Evolutionary conservation across 1,284 basidiomycete genomes (phyloP).

Genomic region (Trichosporon coremiiforme): DNA sequence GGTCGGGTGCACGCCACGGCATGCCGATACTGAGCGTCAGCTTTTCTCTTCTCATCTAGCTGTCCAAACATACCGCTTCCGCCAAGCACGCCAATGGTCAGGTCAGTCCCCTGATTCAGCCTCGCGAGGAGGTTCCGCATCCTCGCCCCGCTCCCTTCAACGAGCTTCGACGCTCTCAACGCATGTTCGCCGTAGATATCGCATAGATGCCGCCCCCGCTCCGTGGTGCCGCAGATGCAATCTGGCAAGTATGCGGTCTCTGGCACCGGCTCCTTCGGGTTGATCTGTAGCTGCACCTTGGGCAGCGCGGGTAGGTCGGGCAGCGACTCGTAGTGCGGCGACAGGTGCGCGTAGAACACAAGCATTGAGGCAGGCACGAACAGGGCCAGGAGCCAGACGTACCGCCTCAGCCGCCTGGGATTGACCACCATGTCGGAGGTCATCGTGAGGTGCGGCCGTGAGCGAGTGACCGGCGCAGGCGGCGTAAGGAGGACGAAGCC

Average conservation of each 20-base stretch:
- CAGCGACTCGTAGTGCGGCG: conserved; percentile 39
- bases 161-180: conserved; percentile 39
- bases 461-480: neutral
- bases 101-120: conserved; percentile 41
- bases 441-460: neutral
- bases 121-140: conserved; percentile 42
- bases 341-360: conserved; percentile 42
- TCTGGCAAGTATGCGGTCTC: neutral
- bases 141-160: conserved; percentile 46
- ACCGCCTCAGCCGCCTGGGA: conserved; percentile 14
- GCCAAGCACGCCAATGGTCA: conserved; percentile 53
- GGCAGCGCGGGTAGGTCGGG: conserved; percentile 40
- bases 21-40: conserved; percentile 51
- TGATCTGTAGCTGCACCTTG: conserved; percentile 37
- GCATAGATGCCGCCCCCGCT: conserved; percentile 45
- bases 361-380: conserved; percentile 37
- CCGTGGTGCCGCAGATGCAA: conserved; percentile 44
- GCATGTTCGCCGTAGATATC: conserved; percentile 45
- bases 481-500: neutral
- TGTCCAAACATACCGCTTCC: conserved; percentile 44
- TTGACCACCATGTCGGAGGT: neutral
- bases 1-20: conserved; percentile 52
- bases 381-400: conserved; percentile 36
- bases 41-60: conserved; percentile 25
- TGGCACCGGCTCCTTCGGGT: neutral